phyloP scores from a whole-genome alignment of 73 alveolate species.

The Uronychia setigera region DNA sequence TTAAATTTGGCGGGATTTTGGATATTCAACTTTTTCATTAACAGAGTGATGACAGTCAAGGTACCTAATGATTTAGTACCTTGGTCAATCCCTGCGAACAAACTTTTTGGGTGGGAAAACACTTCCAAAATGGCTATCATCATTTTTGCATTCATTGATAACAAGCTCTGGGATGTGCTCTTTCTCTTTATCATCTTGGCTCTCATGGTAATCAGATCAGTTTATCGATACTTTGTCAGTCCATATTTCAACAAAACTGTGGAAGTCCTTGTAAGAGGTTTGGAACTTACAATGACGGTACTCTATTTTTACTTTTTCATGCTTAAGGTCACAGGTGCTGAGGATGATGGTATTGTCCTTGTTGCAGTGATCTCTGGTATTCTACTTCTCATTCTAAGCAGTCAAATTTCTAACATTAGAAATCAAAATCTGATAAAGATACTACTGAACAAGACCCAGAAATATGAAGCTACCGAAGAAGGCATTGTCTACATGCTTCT shows the following conservation, averaged over 20 bases:
- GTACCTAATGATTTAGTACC: background rate
- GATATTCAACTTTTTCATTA: background rate
- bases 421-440: background rate
- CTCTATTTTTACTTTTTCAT: background rate
- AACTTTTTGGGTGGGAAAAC: background rate
- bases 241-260: background rate
- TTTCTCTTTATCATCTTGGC: background rate
- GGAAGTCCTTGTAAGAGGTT: background rate
- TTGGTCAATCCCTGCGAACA: background rate
- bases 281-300: background rate
- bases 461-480: background rate
- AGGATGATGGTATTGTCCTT: background rate
- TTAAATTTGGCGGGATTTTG: background rate
- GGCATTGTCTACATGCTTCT: background rate
- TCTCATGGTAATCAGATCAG: background rate
- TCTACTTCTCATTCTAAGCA: background rate
- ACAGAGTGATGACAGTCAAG: background rate
- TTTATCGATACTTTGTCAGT: background rate
- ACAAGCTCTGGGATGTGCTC: background rate
- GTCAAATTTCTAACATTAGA: background rate
- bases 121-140: background rate
- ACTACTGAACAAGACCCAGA: background rate
- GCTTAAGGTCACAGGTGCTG: background rate
- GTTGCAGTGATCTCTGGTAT: background rate
- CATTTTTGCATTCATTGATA: background rate